Percentiles rank a stretch among this genome's conserved stretches.
phyloP scores from a whole-genome alignment of 139 green algal species.

The Diplosphaera chodatii region DNA sequence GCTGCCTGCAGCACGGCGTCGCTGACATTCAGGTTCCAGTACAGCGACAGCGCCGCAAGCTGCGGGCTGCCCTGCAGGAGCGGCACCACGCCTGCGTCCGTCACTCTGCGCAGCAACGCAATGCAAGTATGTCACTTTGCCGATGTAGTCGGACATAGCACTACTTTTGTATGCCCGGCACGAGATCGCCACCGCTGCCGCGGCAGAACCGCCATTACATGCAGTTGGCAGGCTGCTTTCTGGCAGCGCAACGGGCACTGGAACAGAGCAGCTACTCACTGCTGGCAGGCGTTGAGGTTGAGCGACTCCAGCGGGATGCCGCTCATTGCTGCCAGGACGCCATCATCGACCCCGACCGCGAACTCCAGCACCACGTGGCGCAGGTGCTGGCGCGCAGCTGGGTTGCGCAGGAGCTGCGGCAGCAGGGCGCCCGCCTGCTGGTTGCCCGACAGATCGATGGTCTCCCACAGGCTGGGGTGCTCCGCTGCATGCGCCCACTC shows the following conservation, averaged over 20 bases:
- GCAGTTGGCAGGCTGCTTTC: neutral
- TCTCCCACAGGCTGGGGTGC: constrained; percentile 10
- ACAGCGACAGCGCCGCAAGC: constrained; percentile 12
- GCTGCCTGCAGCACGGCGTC: constrained; percentile 7
- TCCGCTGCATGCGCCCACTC: constrained; percentile 8
- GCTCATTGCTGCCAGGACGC: constrained; percentile 1
- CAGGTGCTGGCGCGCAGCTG: neutral
- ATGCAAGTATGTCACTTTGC: too few relatives aligned
- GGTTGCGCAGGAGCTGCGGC: neutral
- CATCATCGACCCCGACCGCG: constrained; percentile 11
- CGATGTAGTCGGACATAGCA: neutral
- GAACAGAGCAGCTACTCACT: constrained; percentile 1
- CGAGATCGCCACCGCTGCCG: too few relatives aligned
- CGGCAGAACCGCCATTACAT: neutral
- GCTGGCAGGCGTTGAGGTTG: constrained; percentile 25
- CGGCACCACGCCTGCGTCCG: constrained; percentile 4
- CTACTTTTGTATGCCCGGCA: too few relatives aligned
- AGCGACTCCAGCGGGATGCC: neutral
- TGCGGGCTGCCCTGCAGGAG: constrained; percentile 1
- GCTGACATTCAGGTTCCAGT: constrained; percentile 24
- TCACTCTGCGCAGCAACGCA: constrained; percentile 13
- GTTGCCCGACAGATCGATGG: constrained; percentile 8
- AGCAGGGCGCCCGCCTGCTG: neutral
- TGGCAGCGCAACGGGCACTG: too few relatives aligned
- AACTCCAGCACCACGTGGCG: constrained; percentile 16